These are phyloP conservation scores for Leccinum laetum DNA, from an alignment of 1,284 basidiomycete species.

Conservation along the genomic window DNA sequence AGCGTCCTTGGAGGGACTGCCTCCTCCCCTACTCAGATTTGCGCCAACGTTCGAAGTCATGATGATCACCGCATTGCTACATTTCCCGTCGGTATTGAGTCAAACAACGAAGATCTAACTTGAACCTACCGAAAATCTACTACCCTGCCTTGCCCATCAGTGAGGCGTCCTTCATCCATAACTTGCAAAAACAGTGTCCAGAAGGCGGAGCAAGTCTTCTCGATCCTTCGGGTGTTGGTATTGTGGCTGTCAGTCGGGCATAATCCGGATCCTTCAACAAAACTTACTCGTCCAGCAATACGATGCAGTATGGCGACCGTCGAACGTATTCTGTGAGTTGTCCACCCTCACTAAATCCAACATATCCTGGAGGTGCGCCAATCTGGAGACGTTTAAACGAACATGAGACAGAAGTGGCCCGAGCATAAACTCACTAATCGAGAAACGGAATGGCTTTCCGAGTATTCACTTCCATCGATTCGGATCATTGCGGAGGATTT, in stretches of 20 bases:
- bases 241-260: neutral
- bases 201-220: conserved; percentile 11
- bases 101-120: neutral
- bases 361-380: conserved; percentile 14
- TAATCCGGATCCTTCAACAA: neutral
- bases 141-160: conserved; percentile 12
- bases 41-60: conserved; percentile 14
- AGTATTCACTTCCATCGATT: conserved; percentile 14
- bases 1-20: neutral
- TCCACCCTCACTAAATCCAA: conserved; percentile 12
- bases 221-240: conserved; percentile 3
- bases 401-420: neutral
- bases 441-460: conserved; percentile 11
- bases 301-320: conserved; percentile 12
- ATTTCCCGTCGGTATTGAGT: neutral
- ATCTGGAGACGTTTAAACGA: conserved; percentile 3
- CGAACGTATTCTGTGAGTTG: conserved; percentile 16
- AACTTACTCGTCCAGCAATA: conserved; percentile 12
- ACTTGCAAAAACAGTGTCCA: conserved; percentile 15
- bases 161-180: conserved; percentile 14
- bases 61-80: conserved; percentile 12
- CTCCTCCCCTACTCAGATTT: neutral
- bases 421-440: conserved; percentile 5
- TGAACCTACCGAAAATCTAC: conserved; percentile 13
- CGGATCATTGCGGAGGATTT: conserved; percentile 13